phyloP scores from a whole-genome alignment of 2,329 filamentous ascomycete species.

The Trichoderma sp. region DNA sequence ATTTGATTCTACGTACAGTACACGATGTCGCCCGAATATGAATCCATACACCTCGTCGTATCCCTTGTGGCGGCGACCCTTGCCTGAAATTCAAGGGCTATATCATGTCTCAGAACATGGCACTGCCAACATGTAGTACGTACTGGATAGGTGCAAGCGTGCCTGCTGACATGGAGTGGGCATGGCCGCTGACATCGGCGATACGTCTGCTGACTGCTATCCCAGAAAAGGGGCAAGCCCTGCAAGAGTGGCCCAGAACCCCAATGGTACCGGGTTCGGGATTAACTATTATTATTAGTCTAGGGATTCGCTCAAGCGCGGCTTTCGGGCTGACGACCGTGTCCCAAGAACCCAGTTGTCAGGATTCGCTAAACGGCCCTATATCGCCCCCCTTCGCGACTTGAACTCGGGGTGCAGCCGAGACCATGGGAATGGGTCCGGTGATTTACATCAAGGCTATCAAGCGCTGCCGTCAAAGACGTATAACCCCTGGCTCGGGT shows the following conservation, averaged over 20 bases:
- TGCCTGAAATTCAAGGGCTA: neutral
- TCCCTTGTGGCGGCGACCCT: neutral
- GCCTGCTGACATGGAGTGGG: neutral
- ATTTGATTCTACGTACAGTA: neutral
- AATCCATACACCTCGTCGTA: neutral
- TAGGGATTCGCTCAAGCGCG: neutral
- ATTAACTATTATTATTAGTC: neutral
- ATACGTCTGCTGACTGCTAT: slow-evolving; percentile 1
- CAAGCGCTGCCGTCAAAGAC: neutral
- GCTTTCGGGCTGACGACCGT: neutral
- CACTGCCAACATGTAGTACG: neutral
- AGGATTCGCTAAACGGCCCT: slow-evolving; percentile 7
- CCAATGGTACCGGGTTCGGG: neutral
- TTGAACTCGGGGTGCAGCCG: neutral
- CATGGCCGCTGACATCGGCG: neutral
- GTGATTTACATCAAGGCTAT: slow-evolving; percentile 6
- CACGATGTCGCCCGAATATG: neutral
- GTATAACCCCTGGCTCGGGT: neutral
- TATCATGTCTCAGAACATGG: neutral
- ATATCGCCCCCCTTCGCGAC: neutral
- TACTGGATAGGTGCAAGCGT: neutral
- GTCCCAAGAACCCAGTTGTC: neutral
- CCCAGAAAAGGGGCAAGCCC: neutral
- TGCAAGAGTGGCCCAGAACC: neutral
- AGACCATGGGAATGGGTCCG: neutral